These are phyloP conservation scores for Beauveria sp. DNA, from an alignment of 2,329 filamentous ascomycete genomes.

Conservation along the genomic window DNA sequence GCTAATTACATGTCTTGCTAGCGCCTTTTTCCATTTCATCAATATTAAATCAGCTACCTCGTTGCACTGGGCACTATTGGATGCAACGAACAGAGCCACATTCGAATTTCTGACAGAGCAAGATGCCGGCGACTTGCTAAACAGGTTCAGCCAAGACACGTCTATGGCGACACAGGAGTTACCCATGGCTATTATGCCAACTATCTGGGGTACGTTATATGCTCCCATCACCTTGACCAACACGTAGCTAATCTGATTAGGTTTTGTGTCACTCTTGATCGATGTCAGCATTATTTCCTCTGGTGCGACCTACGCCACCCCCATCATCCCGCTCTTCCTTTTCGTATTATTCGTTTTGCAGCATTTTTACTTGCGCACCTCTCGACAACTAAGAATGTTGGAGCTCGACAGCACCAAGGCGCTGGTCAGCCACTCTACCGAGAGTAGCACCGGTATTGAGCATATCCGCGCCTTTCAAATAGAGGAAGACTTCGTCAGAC, in stretches of 20 bases:
- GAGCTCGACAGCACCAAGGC: constrained; percentile 28
- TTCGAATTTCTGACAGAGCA: constrained; percentile 15
- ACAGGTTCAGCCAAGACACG: constrained; percentile 22
- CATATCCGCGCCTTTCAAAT: constrained; percentile 48
- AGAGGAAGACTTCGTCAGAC: constrained; percentile 32
- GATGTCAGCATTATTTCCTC: constrained; percentile 17
- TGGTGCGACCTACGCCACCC: constrained; percentile 21
- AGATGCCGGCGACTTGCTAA: not conserved
- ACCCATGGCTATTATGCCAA: constrained; percentile 17
- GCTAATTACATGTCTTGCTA: not conserved
- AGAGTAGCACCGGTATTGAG: constrained; percentile 35
- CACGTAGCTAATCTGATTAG: not conserved
- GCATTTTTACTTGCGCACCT: constrained; percentile 27
- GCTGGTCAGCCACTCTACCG: constrained; percentile 29
- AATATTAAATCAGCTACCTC: not conserved
- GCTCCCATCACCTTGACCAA: not conserved
- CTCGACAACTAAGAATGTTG: constrained; percentile 27
- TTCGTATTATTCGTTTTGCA: constrained; percentile 22
- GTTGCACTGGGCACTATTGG: not conserved
- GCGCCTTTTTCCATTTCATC: not conserved
- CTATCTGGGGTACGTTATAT: not conserved
- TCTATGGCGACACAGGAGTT: constrained; percentile 19
- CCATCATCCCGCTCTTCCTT: constrained; percentile 20
- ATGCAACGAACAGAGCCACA: constrained; percentile 1
- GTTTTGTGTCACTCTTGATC: not conserved